Percentiles rank a stretch among this genome's conserved stretches.
These are phyloP conservation scores for Prunus mongolica DNA, from an alignment of 306 rosid species.

Conservation along the genomic window DNA sequence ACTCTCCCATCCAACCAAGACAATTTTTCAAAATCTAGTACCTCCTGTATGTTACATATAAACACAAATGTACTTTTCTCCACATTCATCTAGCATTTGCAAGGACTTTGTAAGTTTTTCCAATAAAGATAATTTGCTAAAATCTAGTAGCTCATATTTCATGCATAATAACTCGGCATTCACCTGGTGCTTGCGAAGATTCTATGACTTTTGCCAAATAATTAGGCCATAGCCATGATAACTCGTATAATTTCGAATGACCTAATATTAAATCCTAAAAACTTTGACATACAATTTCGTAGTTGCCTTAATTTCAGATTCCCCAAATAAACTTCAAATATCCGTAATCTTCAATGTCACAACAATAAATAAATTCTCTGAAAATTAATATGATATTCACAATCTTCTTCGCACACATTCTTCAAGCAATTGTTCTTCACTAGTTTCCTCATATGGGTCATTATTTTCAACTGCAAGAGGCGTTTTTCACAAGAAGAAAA, in stretches of 20 bases:
- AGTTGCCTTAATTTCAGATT: neutral
- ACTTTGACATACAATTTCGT: neutral
- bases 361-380: neutral
- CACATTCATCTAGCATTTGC: neutral
- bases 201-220: too few relatives aligned
- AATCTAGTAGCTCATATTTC: neutral
- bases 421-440: neutral
- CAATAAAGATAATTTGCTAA: neutral
- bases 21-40: neutral
- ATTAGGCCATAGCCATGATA: neutral
- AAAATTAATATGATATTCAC: neutral
- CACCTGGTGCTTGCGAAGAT: too few relatives aligned
- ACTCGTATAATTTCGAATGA: neutral
- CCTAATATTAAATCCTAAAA: neutral
- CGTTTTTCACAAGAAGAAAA: neutral
- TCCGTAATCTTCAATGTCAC: neutral
- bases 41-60: neutral
- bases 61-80: neutral
- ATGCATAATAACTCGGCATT: neutral
- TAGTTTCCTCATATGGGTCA: neutral
- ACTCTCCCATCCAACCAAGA: neutral
- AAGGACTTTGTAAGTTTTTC: neutral
- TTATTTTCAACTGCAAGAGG: neutral
- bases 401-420: neutral
- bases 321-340: neutral